These are phyloP conservation scores for Coleophoma eucalyptorum DNA, from an alignment of 2,329 filamentous ascomycete genomes.

Conservation along the genomic window DNA sequence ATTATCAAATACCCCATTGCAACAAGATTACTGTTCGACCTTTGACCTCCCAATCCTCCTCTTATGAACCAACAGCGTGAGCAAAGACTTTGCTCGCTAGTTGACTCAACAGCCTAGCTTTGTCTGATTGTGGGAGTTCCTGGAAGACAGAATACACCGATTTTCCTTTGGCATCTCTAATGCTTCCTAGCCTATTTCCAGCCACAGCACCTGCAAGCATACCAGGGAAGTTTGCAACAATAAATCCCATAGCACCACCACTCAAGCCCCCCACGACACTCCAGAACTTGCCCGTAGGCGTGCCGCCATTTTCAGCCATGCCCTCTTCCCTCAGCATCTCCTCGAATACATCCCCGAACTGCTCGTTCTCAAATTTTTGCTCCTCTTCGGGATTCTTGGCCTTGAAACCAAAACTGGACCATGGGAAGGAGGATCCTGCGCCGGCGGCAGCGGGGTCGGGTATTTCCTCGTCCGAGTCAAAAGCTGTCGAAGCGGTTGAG, in stretches of 20 bases:
- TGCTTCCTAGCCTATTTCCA: conserved; percentile 84
- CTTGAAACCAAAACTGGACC: conserved; percentile 63
- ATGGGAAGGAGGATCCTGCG: conserved; percentile 58
- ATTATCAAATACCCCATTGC: not conserved
- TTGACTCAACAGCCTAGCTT: conserved; percentile 76
- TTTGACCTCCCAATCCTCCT: not conserved
- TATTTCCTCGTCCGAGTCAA: conserved; percentile 39
- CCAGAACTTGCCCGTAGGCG: conserved; percentile 77
- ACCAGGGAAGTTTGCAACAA: conserved; percentile 88
- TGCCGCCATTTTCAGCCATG: conserved; percentile 67
- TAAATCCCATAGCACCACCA: conserved; percentile 89
- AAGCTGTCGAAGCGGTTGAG: conserved; percentile 35
- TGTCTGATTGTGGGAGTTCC: conserved; percentile 78
- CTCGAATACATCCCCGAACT: conserved; percentile 87
- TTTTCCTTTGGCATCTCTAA: conserved; percentile 88
- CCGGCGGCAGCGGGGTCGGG: conserved; percentile 34
- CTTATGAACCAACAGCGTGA: conserved; percentile 57
- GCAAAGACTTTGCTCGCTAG: conserved; percentile 84
- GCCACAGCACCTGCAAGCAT: conserved; percentile 87
- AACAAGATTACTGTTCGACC: not conserved
- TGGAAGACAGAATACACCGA: conserved; percentile 90
- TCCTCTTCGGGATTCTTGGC: conserved; percentile 44
- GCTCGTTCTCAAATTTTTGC: conserved; percentile 63
- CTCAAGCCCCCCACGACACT: conserved; percentile 78
- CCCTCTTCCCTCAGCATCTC: conserved; percentile 86